Evolutionary conservation across 331 rosid species (phyloP), one percentile per base, ranked within the genome.

Genomic region (Pyracantha coccinea): DNA sequence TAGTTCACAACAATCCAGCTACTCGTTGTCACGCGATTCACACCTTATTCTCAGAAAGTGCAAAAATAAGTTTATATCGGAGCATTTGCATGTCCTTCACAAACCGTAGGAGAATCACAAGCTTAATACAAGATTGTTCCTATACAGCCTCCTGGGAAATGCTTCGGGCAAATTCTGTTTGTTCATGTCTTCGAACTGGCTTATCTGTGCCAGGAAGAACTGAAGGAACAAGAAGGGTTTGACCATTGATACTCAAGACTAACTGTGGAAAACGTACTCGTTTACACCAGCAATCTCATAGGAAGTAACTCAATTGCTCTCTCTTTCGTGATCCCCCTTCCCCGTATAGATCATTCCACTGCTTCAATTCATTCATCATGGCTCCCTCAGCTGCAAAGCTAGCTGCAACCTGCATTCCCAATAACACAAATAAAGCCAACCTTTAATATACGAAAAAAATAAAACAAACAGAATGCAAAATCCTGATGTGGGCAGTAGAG

Each of bases 321-420:
- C 84, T 87, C 96, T 95, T 92, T 80, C 97, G 88, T 4, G 96
- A 89, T 23, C 98, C 99, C 1, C 99, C 98, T 86, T 92, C 98
- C 28, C 99, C 98, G 7, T 86, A 95, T 73, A 80, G 71, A 2
- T 95, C 91, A 45, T 90, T 95, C 99, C 99, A 95, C 79, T 90
- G 98, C 82, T 84, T 88, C 89, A 95, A 79, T 82, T 95, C 99
- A 25, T 73, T 38, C 99, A 95, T 95, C 77, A 89, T 88, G 35
- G 96, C 80, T 45, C 98, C 99, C 78, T 95, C 97, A 1, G 89
- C 53, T n/a, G 99, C 83, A 83, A 89, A 90, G 84, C 99, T 95
- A 27, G 99, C 93, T 5, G 96, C 96, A 73, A 90, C 92, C 97
- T 95, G 77, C 38, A 80, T 72, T 72, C 28, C 75, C 7, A 69